Conservation (phyloP, 495 filamentous ascomycete species). For the Penicillium canariense region DNA sequence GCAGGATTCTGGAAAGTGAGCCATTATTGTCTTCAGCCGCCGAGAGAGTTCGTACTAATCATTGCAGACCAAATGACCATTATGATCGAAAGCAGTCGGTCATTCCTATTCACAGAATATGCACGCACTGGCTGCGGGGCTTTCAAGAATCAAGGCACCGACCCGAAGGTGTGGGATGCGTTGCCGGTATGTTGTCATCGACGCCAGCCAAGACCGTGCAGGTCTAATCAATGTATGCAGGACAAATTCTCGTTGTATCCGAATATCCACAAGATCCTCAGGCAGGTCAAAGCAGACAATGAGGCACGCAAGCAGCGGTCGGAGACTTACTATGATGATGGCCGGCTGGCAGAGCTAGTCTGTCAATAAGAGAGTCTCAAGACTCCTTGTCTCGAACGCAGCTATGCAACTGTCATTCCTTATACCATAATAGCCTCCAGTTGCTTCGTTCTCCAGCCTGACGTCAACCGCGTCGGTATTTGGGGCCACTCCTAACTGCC, state of each 20-base stretch:
- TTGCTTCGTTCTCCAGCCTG: neutral
- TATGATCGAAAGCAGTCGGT: slow-evolving; percentile 43
- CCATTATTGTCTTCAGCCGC: neutral
- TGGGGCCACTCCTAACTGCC: slow-evolving; percentile 9
- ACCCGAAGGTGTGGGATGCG: slow-evolving; percentile 42
- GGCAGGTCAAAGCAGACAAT: slow-evolving; percentile 34
- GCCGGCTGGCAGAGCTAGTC: slow-evolving; percentile 18
- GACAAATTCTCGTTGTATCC: slow-evolving; percentile 40
- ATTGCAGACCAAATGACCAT: slow-evolving; percentile 25
- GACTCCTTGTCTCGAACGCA: neutral
- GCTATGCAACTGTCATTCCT: no score
- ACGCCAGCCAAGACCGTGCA: neutral
- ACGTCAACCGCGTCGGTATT: slow-evolving; percentile 2
- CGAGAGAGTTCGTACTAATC: neutral
- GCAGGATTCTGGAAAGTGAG: slow-evolving; percentile 38
- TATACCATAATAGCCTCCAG: no score
- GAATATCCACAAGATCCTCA: slow-evolving; percentile 34
- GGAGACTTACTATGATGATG: slow-evolving; percentile 34
- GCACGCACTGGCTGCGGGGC: slow-evolving; percentile 35
- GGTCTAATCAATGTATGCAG: slow-evolving; percentile 12
- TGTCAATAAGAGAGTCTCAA: neutral
- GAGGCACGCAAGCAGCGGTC: slow-evolving; percentile 24
- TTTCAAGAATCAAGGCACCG: slow-evolving; percentile 37
- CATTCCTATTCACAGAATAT: slow-evolving; percentile 43
- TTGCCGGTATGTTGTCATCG: slow-evolving; percentile 28